A percentile compares a stretch with the other conserved stretches of the same genome.
Conservation (phyloP, 1,139 yeast species). For the Scheffersomyces segobiensis region DNA sequence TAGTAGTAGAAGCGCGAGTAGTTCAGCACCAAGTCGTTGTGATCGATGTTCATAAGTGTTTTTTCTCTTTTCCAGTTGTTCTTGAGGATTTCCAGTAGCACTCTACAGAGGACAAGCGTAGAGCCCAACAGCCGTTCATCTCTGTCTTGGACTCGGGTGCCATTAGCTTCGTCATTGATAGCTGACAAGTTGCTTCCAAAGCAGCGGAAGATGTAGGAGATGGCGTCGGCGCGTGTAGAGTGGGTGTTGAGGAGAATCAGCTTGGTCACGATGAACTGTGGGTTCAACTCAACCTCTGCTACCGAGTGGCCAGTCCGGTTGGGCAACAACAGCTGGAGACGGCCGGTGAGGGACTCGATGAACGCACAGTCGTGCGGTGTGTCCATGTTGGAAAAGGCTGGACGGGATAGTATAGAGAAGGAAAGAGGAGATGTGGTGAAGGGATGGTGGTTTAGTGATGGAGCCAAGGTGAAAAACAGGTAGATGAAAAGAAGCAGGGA, state of each 20-base stretch:
- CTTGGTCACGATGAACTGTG: constrained; percentile 37
- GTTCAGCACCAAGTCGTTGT: constrained; percentile 10
- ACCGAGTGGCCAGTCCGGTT: constrained; percentile 39
- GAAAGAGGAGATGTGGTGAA: not conserved
- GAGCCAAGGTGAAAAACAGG: not conserved
- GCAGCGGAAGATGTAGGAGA: constrained; percentile 22
- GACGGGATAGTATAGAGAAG: not conserved
- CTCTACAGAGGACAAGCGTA: constrained; percentile 33
- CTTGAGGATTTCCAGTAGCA: constrained; percentile 31
- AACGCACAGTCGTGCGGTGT: constrained; percentile 4
- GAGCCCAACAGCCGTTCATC: constrained; percentile 37
- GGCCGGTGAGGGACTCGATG: constrained; percentile 16
- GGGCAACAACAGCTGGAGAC: constrained; percentile 40
- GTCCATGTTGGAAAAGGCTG: not conserved
- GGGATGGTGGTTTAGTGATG: not conserved
- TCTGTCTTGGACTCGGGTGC: constrained; percentile 27
- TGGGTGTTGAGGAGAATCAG: constrained; percentile 27
- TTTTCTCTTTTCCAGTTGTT: constrained; percentile 27
- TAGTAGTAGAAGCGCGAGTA: constrained; percentile 15
- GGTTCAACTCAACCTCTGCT: constrained; percentile 47
- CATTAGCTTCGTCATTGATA: constrained; percentile 30
- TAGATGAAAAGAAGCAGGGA: not conserved
- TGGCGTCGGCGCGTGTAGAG: constrained; percentile 16
- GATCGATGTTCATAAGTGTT: constrained; percentile 4
- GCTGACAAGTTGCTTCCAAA: constrained; percentile 25